These are phyloP conservation scores for Berkeleyomyces basicola DNA, from an alignment of 2,329 filamentous ascomycete species.

Conservation along the genomic window DNA sequence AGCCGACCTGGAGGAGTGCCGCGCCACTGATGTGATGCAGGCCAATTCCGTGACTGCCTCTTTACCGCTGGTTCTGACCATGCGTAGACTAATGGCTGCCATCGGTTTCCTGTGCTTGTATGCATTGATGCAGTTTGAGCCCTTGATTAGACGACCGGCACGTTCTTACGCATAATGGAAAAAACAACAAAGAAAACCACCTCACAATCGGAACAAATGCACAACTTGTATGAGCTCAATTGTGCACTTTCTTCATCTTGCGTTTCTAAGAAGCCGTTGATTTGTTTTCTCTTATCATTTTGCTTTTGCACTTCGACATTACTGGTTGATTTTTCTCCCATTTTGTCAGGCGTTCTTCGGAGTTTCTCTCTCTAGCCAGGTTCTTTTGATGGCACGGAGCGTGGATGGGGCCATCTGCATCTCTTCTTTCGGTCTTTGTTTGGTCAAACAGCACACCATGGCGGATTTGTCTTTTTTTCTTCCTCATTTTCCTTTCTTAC, in stretches of 20 bases:
- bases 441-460: slow-evolving; percentile 13
- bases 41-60: background rate
- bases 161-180: slow-evolving; percentile 11
- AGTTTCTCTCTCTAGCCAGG: background rate
- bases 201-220: background rate
- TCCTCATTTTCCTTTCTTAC: background rate
- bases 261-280: background rate
- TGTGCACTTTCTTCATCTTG: background rate
- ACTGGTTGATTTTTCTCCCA: background rate
- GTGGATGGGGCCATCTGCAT: background rate
- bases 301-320: background rate
- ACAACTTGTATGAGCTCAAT: background rate
- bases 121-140: slow-evolving; percentile 14
- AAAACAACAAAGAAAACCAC: background rate
- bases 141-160: slow-evolving; percentile 12
- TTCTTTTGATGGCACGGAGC: background rate
- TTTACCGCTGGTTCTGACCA: slow-evolving; percentile 10
- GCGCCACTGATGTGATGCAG: background rate
- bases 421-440: slow-evolving; percentile 13
- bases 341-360: background rate
- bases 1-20: slow-evolving; percentile 12
- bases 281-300: background rate
- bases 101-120: slow-evolving; percentile 12
- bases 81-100: slow-evolving; percentile 11
- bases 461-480: slow-evolving; percentile 1